Conservation (phyloP, 2,329 filamentous ascomycete species). For the Monilinia fructicola region DNA sequence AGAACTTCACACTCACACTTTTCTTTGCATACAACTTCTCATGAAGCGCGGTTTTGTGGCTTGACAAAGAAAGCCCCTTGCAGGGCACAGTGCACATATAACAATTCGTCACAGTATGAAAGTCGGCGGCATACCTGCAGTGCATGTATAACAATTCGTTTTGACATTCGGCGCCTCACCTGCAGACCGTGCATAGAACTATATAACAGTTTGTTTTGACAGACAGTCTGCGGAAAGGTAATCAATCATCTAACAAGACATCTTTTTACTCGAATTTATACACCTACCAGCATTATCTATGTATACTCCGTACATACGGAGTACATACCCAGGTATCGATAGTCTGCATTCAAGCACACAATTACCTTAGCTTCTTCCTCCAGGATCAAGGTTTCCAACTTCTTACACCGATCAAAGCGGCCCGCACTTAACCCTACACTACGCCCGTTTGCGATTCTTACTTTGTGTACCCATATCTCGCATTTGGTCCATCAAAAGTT, state of each 20-base stretch:
- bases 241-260: background rate
- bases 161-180: too few relatives aligned
- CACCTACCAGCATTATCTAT: background rate
- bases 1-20: conserved; percentile 1
- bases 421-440: conserved; percentile 5
- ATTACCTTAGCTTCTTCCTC: background rate
- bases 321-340: background rate
- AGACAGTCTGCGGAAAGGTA: background rate
- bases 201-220: background rate
- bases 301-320: too few relatives aligned
- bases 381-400: conserved; percentile 15
- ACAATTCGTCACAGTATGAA: too few relatives aligned
- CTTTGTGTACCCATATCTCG: background rate
- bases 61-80: background rate
- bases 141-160: too few relatives aligned
- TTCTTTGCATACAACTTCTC: background rate
- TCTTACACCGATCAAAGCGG: conserved; percentile 2
- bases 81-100: too few relatives aligned
- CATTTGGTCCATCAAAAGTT: background rate
- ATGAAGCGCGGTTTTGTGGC: background rate
- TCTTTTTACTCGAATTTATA: background rate
- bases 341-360: background rate
- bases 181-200: too few relatives aligned
- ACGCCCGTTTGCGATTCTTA: background rate
- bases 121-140: too few relatives aligned